Evolutionary conservation across 2,329 filamentous ascomycete species (phyloP).

Genomic region (Colletotrichum scovillei): DNA sequence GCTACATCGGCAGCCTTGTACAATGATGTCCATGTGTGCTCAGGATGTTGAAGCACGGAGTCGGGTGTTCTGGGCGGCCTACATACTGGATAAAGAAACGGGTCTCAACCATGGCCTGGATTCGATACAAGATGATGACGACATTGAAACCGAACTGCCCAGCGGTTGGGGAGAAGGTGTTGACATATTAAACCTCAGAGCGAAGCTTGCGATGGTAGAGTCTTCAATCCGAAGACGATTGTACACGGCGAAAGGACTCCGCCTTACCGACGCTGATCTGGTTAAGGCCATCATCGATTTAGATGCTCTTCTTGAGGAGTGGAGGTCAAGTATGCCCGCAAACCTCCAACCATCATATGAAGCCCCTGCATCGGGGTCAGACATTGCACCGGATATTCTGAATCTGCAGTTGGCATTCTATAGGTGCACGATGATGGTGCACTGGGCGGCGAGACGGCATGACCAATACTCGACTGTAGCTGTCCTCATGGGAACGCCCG

Average conservation of each 20-base stretch:
- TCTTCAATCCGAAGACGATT: constrained; percentile 26
- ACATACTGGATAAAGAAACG: constrained; percentile 32
- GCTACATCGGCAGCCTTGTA: constrained; percentile 24
- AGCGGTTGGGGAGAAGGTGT: background rate
- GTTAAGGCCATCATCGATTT: constrained; percentile 28
- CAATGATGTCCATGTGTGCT: constrained; percentile 26
- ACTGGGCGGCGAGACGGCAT: constrained; percentile 28
- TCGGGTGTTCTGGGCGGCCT: constrained; percentile 34
- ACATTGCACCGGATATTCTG: constrained; percentile 21
- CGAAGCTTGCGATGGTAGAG: constrained; percentile 34
- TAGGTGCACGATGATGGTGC: constrained; percentile 25
- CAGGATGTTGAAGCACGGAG: constrained; percentile 22
- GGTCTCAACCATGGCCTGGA: constrained; percentile 28
- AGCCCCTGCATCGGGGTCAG: background rate
- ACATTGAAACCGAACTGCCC: constrained; percentile 29
- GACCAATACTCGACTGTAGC: constrained; percentile 7
- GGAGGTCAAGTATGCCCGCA: constrained; percentile 17
- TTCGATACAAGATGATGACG: constrained; percentile 24
- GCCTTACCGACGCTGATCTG: constrained; percentile 9
- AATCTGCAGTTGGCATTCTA: constrained; percentile 32
- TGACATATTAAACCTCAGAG: constrained; percentile 20
- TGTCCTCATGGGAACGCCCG: constrained; percentile 4
- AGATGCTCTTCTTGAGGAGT: constrained; percentile 30
- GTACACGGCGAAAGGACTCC: constrained; percentile 32
- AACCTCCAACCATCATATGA: constrained; percentile 23